These are phyloP conservation scores for Delonix regia DNA, from an alignment of 306 rosid species.

Conservation along the genomic window DNA sequence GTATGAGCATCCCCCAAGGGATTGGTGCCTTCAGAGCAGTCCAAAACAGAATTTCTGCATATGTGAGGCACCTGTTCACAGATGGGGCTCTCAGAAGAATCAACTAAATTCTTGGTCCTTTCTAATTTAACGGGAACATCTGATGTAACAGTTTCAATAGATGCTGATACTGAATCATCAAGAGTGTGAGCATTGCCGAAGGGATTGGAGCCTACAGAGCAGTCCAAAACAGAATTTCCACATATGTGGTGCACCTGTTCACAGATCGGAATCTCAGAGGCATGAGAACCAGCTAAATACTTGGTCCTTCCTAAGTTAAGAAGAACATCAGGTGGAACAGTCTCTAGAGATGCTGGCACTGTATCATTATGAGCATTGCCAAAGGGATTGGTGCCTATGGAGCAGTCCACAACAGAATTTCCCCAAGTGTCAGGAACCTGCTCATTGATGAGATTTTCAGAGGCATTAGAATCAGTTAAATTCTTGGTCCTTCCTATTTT, in stretches of 20 bases:
- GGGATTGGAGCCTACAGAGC: conserved; percentile 33
- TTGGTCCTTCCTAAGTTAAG: not conserved
- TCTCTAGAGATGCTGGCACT: conserved; percentile 39
- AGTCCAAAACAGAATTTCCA: conserved; percentile 45
- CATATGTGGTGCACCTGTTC: conserved; percentile 42
- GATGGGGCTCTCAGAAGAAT: conserved; percentile 32
- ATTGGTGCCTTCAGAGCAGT: conserved; percentile 38
- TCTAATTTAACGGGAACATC: not conserved
- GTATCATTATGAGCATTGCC: conserved; percentile 34
- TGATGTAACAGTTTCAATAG: conserved; percentile 31
- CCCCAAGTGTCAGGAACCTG: conserved; percentile 39
- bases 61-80: conserved; percentile 44
- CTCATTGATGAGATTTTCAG: conserved; percentile 33
- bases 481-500: conserved; percentile 21
- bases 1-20: conserved; percentile 18
- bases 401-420: conserved; percentile 43
- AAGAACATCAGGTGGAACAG: not conserved
- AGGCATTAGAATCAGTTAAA: conserved; percentile 33
- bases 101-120: conserved; percentile 18
- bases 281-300: conserved; percentile 32
- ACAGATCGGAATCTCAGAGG: conserved; percentile 29
- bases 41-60: conserved; percentile 41
- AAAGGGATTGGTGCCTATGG: conserved; percentile 28
- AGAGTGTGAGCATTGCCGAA: conserved; percentile 24
- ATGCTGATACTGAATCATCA: conserved; percentile 45